Evolutionary conservation across 768 basidiomycete species (phyloP), one percentile per base, ranked within the genome.

Genomic region (Suillus sp.): DNA sequence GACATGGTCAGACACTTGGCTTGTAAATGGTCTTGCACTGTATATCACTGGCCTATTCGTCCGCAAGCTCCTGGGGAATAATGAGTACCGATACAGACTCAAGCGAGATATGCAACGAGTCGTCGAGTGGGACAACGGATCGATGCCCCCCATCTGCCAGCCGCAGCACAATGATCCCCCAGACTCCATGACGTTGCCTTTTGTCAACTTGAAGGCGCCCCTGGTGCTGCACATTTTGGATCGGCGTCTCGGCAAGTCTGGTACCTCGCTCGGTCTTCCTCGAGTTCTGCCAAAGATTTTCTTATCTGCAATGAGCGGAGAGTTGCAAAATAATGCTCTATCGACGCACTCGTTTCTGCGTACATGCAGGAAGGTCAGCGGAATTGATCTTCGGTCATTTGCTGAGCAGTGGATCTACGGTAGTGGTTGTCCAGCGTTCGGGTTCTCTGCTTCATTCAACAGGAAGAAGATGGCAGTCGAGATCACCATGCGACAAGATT

Each of bases 321-420:
- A 98, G 71, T 82, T 96, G 70, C 83, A 81, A 32, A 90, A 90
- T 70, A 96, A 95, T 72, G 84, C 87, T 25, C 80, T 99, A 10
- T 93, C 94, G 1, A 99, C 97, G 0, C 90, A 93, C 66, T 85
- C 88, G 25, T 99, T 99, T 78, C 83, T 99, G 64, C 80, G 95
- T 63, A 95, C 87, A 50, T 99, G 96, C 71, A 83, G 96, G 68
- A 99, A 96, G 76, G 91, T 96, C 65, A 93, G 92, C 71, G 93
- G 95, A 11, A 90, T 93, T 20, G 96, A 99, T 71, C 84, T 91
- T 27, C 84, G 91, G 61, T 85, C 86, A 34, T 99, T 99, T 72
- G 93, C 94, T n/a, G 95, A 99, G 71, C 96, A 99, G 74, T 99
- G 97, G 97, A 94, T 99, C 65, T 97, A 95, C 71, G 96, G 96